Base-by-base conservation (phyloP, 306 rosid genomes). In the Sechiopsis laciniata region DNA sequence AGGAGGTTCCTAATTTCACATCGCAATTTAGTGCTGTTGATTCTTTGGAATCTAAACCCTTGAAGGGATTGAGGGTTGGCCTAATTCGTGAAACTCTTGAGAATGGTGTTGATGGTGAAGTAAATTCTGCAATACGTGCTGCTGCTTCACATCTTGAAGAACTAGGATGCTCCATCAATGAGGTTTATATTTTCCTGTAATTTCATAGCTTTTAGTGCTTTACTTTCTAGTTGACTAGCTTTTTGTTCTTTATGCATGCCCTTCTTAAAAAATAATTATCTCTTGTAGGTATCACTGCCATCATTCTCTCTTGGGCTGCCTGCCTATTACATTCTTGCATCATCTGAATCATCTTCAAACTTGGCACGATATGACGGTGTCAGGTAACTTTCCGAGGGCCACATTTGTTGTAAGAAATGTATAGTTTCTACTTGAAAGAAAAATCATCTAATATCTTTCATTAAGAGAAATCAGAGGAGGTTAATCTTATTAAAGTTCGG, bases 231-330 rank as follows among this genome's bases (percentile, higher is more conserved):
- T 24, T 29, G 10, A n/a, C 56, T 54, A 14, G 42, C 35, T 10
- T 50, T 14, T 13, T 54, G 46, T 46, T n/a, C 16, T 68, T 48
- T n/a, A 56, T 57, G 46, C 59, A 55, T 75, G 37, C 15, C 72
- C 50, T 73, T 66, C 26, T 70, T 21, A 56, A 20, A 56, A 56
- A 57, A 29, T 2, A 32, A 3, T 73, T 12, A 22, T 50, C 81
- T 81, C 69, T 51, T 76, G 80, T 86, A 94, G 99, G 87, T 94
- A 73, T 87, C 97, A 79, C 76, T 94, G 75, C 99, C 97, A 57
- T 89, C 97, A 58, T 94, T 94, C 82, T 86, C 99, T 59, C 97
- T 94, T 83, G 99, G 99, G 46, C 82, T 91, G 85, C 97, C 99
- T 40, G 96, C 99, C n/a, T 94, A 94, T 78, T 94, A 94, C 78